phyloP scores from a whole-genome alignment of 352 stramenopile species.

The Pythium angustatum region DNA sequence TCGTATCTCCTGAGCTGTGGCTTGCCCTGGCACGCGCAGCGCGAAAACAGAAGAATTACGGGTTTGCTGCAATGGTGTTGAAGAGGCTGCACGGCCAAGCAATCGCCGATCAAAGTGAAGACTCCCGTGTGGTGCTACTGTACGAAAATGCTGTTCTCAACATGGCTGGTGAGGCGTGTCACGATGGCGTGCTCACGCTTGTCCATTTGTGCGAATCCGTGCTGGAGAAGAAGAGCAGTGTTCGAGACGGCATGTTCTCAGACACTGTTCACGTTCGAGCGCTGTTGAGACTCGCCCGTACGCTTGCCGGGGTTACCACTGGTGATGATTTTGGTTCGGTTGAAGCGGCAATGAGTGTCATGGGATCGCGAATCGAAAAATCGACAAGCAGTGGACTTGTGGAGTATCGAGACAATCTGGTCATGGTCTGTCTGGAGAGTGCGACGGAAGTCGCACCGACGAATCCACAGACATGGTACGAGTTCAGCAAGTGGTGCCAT shows the following conservation, averaged over 20 bases:
- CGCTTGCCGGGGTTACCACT: conserved; percentile 20
- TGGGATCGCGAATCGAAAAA: conserved; percentile 15
- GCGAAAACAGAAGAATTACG: conserved; percentile 26
- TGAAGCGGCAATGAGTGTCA: conserved; percentile 24
- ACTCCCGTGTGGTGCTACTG: conserved; percentile 33
- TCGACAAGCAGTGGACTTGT: conserved; percentile 7
- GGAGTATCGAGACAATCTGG: conserved; percentile 23
- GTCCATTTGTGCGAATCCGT: conserved; percentile 22
- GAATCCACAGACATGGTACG: conserved; percentile 52
- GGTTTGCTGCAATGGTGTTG: conserved; percentile 10
- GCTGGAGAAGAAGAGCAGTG: conserved; percentile 1
- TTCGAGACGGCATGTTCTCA: neutral
- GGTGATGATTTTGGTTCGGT: conserved; percentile 25
- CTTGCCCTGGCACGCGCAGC: conserved; percentile 12
- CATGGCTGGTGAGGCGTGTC: conserved; percentile 56
- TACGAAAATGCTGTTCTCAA: conserved; percentile 29
- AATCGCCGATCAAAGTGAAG: neutral
- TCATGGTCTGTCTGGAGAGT: conserved; percentile 25
- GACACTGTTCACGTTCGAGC: conserved; percentile 18
- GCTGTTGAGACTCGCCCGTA: conserved; percentile 20
- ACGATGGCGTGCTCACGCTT: conserved; percentile 55
- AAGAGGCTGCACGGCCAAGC: neutral
- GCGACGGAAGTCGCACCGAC: conserved; percentile 40
- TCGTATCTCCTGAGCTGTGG: conserved; percentile 1
- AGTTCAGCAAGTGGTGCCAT: conserved; percentile 79